Evolutionary conservation across 225 moss, liverwort and hornwort genomes (phyloP).

Genomic region (Climacium dendroides): DNA sequence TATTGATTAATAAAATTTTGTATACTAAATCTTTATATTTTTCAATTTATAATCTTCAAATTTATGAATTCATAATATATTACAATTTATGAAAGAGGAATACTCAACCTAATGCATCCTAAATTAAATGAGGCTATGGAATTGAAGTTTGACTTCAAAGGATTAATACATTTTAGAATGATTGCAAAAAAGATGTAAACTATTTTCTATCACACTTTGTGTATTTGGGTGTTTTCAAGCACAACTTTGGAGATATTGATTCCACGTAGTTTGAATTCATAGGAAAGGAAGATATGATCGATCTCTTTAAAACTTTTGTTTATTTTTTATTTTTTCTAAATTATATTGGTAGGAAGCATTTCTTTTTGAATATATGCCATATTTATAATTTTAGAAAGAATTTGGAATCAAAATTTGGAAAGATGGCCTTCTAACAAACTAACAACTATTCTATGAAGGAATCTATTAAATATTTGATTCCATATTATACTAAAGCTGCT

Average conservation of each 20-base stretch:
- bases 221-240: fast-evolving
- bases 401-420: neutral
- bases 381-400: neutral
- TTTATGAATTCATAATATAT: neutral
- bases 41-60: neutral
- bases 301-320: neutral
- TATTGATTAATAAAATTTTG: neutral
- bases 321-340: neutral
- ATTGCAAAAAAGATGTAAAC: neutral
- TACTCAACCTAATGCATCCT: neutral
- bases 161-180: neutral
- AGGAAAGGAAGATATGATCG: neutral
- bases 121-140: neutral
- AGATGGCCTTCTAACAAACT: neutral
- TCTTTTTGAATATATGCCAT: neutral
- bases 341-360: neutral
- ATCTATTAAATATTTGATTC: neutral
- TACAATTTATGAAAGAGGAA: neutral
- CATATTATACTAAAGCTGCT: fast-evolving
- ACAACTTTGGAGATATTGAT: neutral
- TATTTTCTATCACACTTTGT: neutral
- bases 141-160: neutral
- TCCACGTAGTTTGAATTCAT: neutral
- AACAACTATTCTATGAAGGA: neutral
- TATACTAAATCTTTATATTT: neutral